phyloP scores from a whole-genome alignment of 768 basidiomycete genomes.

The Cystobasidiopsis lactophilus region DNA sequence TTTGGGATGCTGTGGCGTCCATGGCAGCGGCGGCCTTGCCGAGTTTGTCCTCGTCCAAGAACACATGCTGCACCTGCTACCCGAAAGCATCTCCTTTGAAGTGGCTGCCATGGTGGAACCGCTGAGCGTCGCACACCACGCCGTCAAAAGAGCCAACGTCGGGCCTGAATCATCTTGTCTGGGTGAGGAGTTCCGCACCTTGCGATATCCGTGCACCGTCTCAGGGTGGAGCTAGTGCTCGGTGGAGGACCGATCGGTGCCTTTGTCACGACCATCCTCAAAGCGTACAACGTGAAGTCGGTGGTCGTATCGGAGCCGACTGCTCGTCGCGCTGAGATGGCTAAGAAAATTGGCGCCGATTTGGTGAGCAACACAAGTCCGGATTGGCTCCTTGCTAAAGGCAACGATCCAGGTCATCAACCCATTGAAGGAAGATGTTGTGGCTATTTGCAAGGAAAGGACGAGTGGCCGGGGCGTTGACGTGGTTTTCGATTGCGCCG shows the following conservation, averaged over 20 bases:
- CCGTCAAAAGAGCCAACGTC: slow-evolving; percentile 29
- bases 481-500: slow-evolving; percentile 32
- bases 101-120: slow-evolving; percentile 5
- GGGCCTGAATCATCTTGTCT: slow-evolving; percentile 25
- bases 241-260: slow-evolving; percentile 24
- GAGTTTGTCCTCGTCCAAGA: slow-evolving; percentile 4
- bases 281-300: slow-evolving; percentile 21
- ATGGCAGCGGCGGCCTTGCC: slow-evolving; percentile 5
- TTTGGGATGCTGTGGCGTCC: slow-evolving; percentile 4
- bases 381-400: slow-evolving; percentile 21
- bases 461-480: slow-evolving; percentile 28
- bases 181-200: slow-evolving; percentile 17
- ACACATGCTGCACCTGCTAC: slow-evolving; percentile 7
- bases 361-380: slow-evolving; percentile 25
- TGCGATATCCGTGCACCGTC: slow-evolving; percentile 28
- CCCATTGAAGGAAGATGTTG: slow-evolving; percentile 23
- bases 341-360: slow-evolving; percentile 27
- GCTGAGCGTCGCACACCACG: slow-evolving; percentile 28
- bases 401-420: slow-evolving; percentile 23
- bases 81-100: slow-evolving; percentile 2
- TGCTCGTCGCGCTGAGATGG: slow-evolving; percentile 26
- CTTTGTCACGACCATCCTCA: slow-evolving; percentile 28
- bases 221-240: slow-evolving; percentile 23
- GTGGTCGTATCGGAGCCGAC: slow-evolving; percentile 30
- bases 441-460: slow-evolving; percentile 18